Evolutionary conservation across 2,329 filamentous ascomycete species (phyloP).

Genomic region (Drechslerella stenobrocha): DNA sequence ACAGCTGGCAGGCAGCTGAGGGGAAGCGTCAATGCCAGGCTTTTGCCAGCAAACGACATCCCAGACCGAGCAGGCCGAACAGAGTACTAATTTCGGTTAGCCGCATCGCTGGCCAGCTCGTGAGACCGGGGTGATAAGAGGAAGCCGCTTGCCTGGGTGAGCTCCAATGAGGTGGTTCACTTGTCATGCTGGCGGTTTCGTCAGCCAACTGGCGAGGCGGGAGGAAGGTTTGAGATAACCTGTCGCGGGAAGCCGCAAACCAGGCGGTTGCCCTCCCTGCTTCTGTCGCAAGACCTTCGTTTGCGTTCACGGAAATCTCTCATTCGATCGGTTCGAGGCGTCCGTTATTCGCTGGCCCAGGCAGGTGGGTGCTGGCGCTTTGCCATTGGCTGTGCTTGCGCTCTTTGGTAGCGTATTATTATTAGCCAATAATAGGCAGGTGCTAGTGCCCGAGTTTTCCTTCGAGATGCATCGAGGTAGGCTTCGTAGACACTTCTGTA

Average conservation of each 20-base stretch:
- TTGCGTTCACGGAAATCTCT: slow-evolving; percentile 25
- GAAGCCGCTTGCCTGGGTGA: slow-evolving; percentile 15
- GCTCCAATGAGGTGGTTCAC: slow-evolving; percentile 28
- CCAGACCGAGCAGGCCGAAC: slow-evolving; percentile 13
- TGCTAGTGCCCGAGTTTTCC: neutral
- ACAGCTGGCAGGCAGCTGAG: slow-evolving; percentile 40
- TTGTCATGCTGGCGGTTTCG: neutral
- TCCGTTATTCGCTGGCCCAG: slow-evolving; percentile 46
- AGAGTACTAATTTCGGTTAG: slow-evolving; percentile 32
- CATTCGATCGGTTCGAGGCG: slow-evolving; percentile 38
- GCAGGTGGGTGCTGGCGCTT: slow-evolving; percentile 45
- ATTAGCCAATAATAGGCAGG: slow-evolving; percentile 5
- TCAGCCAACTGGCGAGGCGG: neutral
- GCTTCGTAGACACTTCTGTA: too few species aligned
- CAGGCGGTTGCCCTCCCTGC: slow-evolving; percentile 9
- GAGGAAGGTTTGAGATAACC: neutral
- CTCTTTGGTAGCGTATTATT: neutral
- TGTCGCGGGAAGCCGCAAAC: neutral
- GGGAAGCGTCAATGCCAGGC: slow-evolving; percentile 24
- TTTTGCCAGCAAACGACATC: slow-evolving; percentile 42
- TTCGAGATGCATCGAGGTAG: neutral
- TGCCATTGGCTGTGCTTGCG: slow-evolving; percentile 24
- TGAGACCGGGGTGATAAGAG: slow-evolving; percentile 33
- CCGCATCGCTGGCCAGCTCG: slow-evolving; percentile 45
- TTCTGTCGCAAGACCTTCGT: slow-evolving; percentile 20